A percentile compares a stretch with the other conserved stretches of the same genome.
Evolutionary conservation across 148 eudicot genomes (phyloP).

Genomic region (Rhododendron simsii): DNA sequence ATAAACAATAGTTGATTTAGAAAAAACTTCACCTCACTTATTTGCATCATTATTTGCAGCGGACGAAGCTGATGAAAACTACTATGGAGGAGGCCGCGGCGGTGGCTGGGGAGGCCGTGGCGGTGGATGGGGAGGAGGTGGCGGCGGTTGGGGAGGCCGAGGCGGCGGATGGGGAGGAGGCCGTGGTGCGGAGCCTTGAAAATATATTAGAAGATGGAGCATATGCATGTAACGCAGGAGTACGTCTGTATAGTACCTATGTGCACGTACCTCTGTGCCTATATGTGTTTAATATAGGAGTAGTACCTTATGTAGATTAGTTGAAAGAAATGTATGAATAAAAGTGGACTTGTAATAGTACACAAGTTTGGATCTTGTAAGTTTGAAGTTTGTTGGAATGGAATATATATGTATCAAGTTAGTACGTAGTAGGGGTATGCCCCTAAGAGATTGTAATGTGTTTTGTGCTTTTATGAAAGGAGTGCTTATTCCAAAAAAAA

Average conservation of each 20-base stretch:
- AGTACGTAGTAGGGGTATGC: no score
- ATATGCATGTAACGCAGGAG: neutral
- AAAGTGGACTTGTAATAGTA: neutral
- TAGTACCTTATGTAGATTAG: no score
- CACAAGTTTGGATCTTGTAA: neutral
- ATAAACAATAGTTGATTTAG: neutral
- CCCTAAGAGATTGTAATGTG: no score
- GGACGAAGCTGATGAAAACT: neutral
- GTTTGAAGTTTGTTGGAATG: neutral
- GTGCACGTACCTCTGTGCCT: neutral
- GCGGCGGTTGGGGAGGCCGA: neutral
- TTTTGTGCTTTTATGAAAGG: no score
- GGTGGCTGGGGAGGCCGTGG: neutral
- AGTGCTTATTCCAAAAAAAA: no score
- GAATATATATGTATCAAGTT: neutral
- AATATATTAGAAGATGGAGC: neutral
- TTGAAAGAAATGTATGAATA: neutral
- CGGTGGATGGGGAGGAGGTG: neutral
- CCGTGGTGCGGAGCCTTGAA: neutral
- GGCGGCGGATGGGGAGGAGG: neutral
- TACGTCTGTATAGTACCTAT: neutral
- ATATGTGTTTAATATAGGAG: neutral
- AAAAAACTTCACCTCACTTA: neutral
- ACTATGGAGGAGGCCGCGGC: neutral
- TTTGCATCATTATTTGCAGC: neutral